Conservation (phyloP, 192 early-diverging fungal species). For the Umbelopsis sp. region DNA sequence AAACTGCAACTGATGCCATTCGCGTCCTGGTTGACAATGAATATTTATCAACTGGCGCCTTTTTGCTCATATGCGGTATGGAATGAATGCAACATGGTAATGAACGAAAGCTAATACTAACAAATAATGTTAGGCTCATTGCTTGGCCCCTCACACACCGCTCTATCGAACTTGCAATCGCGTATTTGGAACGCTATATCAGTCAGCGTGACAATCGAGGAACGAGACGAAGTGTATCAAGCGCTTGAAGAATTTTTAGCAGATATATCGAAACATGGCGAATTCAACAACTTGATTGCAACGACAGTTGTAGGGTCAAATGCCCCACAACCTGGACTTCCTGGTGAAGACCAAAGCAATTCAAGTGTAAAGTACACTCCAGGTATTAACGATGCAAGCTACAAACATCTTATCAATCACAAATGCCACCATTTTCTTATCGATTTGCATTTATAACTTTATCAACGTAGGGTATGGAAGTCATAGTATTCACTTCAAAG, state of each 20-base stretch:
- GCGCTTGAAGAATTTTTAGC: conserved; percentile 4
- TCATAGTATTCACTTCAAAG: not conserved
- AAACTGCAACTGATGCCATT: not conserved
- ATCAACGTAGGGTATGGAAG: not conserved
- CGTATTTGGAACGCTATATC: conserved; percentile 3
- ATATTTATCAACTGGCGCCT: not conserved
- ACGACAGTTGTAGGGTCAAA: not conserved
- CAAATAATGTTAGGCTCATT: not conserved
- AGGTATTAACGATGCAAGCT: not conserved
- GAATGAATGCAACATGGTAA: not conserved
- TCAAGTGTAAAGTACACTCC: not conserved
- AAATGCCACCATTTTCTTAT: not conserved
- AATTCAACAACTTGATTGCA: not conserved
- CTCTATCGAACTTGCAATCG: not conserved
- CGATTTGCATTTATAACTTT: not conserved
- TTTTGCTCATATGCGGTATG: conserved; percentile 1
- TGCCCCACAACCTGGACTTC: not conserved
- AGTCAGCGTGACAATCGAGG: conserved; percentile 10
- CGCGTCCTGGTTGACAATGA: not conserved
- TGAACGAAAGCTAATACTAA: not conserved
- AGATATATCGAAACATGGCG: not conserved
- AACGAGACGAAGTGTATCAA: conserved; percentile 5
- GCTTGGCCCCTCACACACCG: not conserved
- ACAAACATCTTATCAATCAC: not conserved
- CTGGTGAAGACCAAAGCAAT: not conserved